Evolutionary conservation across 345 rosid genomes (phyloP).

Genomic region (Populus tremula): DNA sequence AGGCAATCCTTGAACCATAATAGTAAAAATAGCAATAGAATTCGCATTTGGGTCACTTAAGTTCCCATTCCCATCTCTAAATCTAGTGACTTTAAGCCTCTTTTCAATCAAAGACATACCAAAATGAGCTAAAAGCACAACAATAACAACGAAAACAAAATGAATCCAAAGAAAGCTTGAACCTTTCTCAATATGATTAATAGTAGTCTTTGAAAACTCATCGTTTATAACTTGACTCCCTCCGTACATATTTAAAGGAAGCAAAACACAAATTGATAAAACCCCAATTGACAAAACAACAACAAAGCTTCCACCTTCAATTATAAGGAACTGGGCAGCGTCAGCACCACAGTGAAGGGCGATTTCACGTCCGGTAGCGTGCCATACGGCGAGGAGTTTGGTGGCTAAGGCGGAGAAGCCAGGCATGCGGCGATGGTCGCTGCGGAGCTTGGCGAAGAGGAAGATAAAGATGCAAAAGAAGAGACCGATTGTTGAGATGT

Average conservation of each 20-base stretch:
- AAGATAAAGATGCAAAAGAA: constrained; percentile 81
- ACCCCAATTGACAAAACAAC: constrained; percentile 50
- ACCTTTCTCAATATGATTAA: constrained; percentile 77
- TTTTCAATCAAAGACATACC: constrained; percentile 67
- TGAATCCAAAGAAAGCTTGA: constrained; percentile 81
- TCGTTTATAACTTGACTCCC: constrained; percentile 73
- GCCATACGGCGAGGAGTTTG: constrained; percentile 97
- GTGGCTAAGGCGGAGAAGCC: constrained; percentile 64
- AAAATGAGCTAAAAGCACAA: constrained; percentile 60
- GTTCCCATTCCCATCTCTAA: constrained; percentile 92
- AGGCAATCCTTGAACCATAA: constrained; percentile 90
- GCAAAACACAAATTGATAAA: constrained; percentile 57
- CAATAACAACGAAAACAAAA: constrained; percentile 63
- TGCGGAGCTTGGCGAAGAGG: constrained; percentile 84
- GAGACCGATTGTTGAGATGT: constrained; percentile 79
- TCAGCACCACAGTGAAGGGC: constrained; percentile 94
- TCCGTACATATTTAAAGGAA: constrained; percentile 75
- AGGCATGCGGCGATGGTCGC: constrained; percentile 89
- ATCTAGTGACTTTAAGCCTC: constrained; percentile 76
- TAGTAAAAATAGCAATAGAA: constrained; percentile 77
- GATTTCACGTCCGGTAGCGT: constrained; percentile 81
- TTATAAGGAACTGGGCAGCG: constrained; percentile 83
- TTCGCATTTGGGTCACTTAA: constrained; percentile 56
- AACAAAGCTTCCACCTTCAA: constrained; percentile 85
- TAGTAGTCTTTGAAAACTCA: constrained; percentile 84